Percentiles rank a stretch among this genome's conserved stretches.
Evolutionary conservation across 768 basidiomycete genomes (phyloP).

Genomic region (Trametes villosa): DNA sequence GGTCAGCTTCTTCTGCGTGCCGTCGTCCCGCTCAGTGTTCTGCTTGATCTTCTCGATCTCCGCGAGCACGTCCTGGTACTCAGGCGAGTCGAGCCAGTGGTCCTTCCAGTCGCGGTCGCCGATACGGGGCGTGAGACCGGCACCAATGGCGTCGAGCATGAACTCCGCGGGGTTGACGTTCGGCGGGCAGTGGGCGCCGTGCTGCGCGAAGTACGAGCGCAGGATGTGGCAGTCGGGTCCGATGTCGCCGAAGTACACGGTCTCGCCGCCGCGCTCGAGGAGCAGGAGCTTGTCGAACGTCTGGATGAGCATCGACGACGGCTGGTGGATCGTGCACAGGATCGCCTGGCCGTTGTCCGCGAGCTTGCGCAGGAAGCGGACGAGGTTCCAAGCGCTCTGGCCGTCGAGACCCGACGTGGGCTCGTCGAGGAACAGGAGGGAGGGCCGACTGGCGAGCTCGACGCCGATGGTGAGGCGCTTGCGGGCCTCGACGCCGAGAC

Average conservation of each 20-base stretch:
- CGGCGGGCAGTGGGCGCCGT: constrained; percentile 75
- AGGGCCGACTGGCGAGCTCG: constrained; percentile 87
- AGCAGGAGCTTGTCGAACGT: constrained; percentile 77
- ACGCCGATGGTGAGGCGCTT: constrained; percentile 93
- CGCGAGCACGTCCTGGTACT: constrained; percentile 45
- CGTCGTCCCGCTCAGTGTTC: constrained; percentile 4
- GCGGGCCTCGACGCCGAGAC: constrained; percentile 67
- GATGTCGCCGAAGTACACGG: constrained; percentile 93
- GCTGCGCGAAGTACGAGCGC: constrained; percentile 73
- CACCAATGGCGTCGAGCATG: constrained; percentile 87
- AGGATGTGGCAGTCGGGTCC: constrained; percentile 72
- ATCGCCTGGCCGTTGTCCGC: constrained; percentile 88
- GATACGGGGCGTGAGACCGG: constrained; percentile 72
- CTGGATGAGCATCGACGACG: constrained; percentile 84
- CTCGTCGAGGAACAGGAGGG: constrained; percentile 68
- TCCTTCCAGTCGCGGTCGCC: constrained; percentile 87
- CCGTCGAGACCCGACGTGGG: constrained; percentile 62
- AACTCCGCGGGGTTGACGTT: constrained; percentile 79
- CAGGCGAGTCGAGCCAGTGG: constrained; percentile 77
- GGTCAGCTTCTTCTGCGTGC: constrained; percentile 9
- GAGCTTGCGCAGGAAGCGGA: constrained; percentile 81
- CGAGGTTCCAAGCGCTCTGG: constrained; percentile 79
- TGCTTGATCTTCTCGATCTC: constrained; percentile 50
- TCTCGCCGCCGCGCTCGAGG: constrained; percentile 80
- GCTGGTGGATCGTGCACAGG: constrained; percentile 90